A percentile compares a stretch with the other conserved stretches of the same genome.
These are phyloP conservation scores for Cercospora citrullina DNA, from an alignment of 2,329 filamentous ascomycete species.

Conservation along the genomic window DNA sequence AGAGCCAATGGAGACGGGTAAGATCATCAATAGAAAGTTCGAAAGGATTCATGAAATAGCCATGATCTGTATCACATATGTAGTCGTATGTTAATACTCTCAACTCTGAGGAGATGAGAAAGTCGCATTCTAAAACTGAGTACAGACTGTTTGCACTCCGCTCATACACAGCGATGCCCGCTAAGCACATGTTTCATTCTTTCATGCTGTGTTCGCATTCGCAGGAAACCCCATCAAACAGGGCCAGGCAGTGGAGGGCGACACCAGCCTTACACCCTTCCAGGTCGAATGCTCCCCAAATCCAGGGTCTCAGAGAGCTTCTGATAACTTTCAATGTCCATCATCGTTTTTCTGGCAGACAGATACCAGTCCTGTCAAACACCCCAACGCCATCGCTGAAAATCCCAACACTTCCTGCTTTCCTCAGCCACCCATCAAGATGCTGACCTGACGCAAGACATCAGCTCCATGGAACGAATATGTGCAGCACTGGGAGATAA, in stretches of 20 bases:
- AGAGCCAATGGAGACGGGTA: neutral
- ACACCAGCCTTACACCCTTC: neutral
- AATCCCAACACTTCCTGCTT: neutral
- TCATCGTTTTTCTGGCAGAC: neutral
- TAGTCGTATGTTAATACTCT: neutral
- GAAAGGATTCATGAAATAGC: neutral
- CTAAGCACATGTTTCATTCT: neutral
- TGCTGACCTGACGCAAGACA: slow-evolving; percentile 27
- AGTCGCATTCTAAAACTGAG: neutral
- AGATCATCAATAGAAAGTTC: neutral
- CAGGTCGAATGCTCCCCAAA: neutral
- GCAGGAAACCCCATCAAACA: neutral
- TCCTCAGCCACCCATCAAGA: slow-evolving; percentile 30
- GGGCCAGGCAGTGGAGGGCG: neutral
- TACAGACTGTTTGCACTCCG: neutral
- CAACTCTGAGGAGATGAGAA: neutral
- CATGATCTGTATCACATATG: neutral
- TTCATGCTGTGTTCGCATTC: neutral
- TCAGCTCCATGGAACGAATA: neutral
- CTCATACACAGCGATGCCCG: neutral
- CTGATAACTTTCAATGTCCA: neutral
- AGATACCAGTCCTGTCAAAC: neutral
- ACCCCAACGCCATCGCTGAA: slow-evolving; percentile 30
- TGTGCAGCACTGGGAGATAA: slow-evolving; percentile 18
- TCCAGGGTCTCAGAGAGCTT: neutral